phyloP scores from a whole-genome alignment of 2,329 filamentous ascomycete species.

The Knoxdaviesia proteae region DNA sequence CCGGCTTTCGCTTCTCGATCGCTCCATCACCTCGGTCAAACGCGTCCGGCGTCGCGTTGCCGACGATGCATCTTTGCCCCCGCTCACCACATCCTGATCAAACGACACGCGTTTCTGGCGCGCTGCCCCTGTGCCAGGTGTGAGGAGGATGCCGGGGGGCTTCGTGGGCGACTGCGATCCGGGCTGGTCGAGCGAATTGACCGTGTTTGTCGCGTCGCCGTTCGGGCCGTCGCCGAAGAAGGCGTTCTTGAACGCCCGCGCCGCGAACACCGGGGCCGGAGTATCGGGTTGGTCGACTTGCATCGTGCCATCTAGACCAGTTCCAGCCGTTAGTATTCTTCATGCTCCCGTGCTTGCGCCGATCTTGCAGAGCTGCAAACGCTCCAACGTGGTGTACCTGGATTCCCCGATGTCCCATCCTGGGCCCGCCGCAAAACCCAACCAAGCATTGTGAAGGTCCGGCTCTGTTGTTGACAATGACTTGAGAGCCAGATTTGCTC shows the following conservation, averaged over 20 bases:
- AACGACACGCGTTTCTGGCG: slow-evolving; percentile 46
- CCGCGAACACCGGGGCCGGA: slow-evolving; percentile 44
- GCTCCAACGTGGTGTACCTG: no score
- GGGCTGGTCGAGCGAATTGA: slow-evolving; percentile 8
- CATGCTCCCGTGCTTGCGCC: no score
- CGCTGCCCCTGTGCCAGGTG: slow-evolving; percentile 38
- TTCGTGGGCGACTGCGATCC: slow-evolving; percentile 24
- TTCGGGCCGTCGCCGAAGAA: slow-evolving; percentile 27
- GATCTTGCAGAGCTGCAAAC: no score
- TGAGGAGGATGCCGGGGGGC: slow-evolving; percentile 38
- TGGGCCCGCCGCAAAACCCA: slow-evolving; percentile 34
- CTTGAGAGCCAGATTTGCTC: no score
- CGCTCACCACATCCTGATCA: slow-evolving; percentile 29
- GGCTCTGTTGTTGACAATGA: no score
- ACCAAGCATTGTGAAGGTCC: slow-evolving; percentile 25
- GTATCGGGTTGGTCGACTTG: slow-evolving; percentile 40
- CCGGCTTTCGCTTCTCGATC: slow-evolving; percentile 13
- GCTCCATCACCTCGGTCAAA: slow-evolving; percentile 25
- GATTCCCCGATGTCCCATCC: slow-evolving; percentile 6
- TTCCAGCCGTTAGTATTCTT: no score
- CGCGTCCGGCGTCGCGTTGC: slow-evolving; percentile 14
- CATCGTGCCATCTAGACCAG: slow-evolving; percentile 15
- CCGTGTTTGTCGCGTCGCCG: slow-evolving; percentile 12
- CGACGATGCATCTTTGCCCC: slow-evolving; percentile 11
- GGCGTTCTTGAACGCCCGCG: slow-evolving; percentile 41